Base-by-base conservation (phyloP, 2,329 filamentous ascomycete genomes). In the Colletotrichum liaoningense region DNA sequence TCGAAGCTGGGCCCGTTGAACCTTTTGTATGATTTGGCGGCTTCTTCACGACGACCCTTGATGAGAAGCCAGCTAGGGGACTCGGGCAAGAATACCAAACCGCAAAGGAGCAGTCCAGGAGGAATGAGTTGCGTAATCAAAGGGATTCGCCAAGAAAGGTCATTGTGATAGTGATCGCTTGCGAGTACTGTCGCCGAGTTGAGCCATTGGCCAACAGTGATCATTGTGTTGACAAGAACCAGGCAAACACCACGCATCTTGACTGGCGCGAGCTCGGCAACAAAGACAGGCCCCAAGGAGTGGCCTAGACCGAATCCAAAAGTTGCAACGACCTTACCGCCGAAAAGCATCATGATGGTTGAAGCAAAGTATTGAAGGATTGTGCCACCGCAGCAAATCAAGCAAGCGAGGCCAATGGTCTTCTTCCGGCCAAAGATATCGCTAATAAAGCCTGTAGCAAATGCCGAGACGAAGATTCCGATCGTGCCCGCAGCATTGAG, bases 271-370 rank as follows among this genome's bases (percentile, higher is more conserved):
- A 81, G 64, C 75, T 81, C 80, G 6, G 80, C 79, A 14, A 81
- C 79, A 42, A 78, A 80, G 12, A 81, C 80, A 1, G 80, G 80
- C 1, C 77, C 79, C 6, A 81, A 75, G 2, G 79, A 78, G 65
- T 80, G 79, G 1, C 80, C 79, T 1, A 81, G 66, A 6, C 80
- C 79, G 52, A 80, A 81, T 3, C 80, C 79, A 28, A 81, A 69
- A 1, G 78, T 79, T 8, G 76, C 75, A 14, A 80, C 57, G 9
- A 80, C 62, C 71, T 80, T 81, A 58, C 79, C 79, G 7, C 76
- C 79, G 46, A 80, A 81, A 12, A 81, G 71, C 74, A 76, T 75
- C 62, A 75, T 28, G 14, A 68, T 66, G 28, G 69, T 71, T 24
- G 64, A 67, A 22, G 72, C 66, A 60, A 77, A 80, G 58, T 76